These are phyloP conservation scores for Perkinsus olseni DNA, from an alignment of 169 alveolate species.

Conservation along the genomic window DNA sequence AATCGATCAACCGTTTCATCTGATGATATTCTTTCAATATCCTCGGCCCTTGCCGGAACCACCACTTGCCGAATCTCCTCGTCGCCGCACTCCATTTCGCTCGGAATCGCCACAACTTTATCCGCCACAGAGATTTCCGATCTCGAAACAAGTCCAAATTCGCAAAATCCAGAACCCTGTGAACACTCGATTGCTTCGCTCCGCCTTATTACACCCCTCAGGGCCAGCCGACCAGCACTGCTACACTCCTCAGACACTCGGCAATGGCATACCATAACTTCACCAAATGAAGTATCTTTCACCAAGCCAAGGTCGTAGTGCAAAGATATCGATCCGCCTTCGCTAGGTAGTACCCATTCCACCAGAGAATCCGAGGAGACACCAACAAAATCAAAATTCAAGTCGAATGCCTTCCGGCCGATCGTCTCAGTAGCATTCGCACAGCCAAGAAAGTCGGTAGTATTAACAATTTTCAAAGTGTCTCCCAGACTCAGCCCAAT, in stretches of 20 bases:
- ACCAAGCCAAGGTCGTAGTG: background rate
- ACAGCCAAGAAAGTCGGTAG: background rate
- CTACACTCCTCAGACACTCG: background rate
- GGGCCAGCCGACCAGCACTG: background rate
- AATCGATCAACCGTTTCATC: too few species aligned
- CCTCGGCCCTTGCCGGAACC: background rate
- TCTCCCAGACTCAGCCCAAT: background rate
- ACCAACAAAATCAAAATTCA: background rate
- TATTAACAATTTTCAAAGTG: background rate
- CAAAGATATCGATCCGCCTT: background rate
- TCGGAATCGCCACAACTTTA: background rate
- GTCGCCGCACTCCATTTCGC: background rate
- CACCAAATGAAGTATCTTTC: background rate
- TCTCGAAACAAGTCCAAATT: background rate
- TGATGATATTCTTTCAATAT: background rate
- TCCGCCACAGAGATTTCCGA: background rate
- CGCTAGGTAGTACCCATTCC: background rate
- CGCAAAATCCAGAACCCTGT: background rate
- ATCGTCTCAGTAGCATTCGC: background rate
- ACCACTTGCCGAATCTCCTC: background rate
- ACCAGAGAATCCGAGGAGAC: background rate
- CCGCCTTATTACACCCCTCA: background rate
- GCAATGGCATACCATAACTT: background rate
- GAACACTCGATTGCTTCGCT: background rate
- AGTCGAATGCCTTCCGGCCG: background rate